These are phyloP conservation scores for Aspergillus panamensis DNA, from an alignment of 495 filamentous ascomycete genomes.

Conservation along the genomic window DNA sequence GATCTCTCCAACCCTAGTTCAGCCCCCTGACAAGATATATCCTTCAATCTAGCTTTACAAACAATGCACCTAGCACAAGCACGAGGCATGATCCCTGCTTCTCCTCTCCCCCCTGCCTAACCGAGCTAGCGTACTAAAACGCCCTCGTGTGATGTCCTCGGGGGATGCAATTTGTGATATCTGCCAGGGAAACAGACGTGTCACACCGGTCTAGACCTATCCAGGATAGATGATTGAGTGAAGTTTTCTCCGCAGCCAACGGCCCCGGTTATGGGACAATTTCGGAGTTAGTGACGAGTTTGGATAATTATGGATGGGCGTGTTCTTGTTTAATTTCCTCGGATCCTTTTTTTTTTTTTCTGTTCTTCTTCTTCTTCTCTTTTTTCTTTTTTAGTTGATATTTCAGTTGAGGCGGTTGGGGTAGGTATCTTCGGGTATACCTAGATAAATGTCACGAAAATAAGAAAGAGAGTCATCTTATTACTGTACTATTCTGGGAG, in stretches of 20 bases:
- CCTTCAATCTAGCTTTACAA: neutral
- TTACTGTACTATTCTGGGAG: neutral
- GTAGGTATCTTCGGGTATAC: too few relatives aligned
- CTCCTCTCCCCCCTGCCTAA: neutral
- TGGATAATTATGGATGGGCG: neutral
- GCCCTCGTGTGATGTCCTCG: neutral
- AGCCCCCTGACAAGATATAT: neutral
- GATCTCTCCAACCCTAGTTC: neutral
- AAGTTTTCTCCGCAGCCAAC: neutral
- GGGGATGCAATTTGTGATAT: neutral
- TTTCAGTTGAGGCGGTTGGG: too few relatives aligned
- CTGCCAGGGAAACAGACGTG: neutral
- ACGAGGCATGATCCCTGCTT: neutral
- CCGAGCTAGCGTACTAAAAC: too few relatives aligned
- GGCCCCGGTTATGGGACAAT: neutral
- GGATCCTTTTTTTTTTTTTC: too few relatives aligned
- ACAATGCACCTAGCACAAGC: neutral
- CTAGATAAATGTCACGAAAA: too few relatives aligned
- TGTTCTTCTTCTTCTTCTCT: too few relatives aligned
- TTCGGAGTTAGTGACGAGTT: neutral
- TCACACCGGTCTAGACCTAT: conserved; percentile 5
- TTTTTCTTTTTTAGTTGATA: too few relatives aligned
- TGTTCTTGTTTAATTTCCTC: neutral
- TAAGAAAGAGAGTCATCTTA: neutral
- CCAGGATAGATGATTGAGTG: neutral